Percentiles rank a stretch among this genome's conserved stretches.
phyloP scores from a whole-genome alignment of 257 asterid species.

The Capsicum chinense region DNA sequence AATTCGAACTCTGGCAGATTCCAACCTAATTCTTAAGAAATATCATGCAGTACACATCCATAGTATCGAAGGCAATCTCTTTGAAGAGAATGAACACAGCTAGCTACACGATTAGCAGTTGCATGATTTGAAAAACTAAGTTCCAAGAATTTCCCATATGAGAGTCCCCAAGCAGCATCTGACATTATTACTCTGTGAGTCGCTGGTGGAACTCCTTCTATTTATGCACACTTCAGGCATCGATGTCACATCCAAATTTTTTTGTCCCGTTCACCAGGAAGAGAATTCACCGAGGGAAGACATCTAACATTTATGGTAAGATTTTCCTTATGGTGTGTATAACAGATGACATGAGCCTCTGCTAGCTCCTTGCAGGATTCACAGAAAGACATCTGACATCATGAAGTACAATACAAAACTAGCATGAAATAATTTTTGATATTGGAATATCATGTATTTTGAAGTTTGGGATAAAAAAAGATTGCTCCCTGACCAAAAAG shows the following conservation, averaged over 20 bases:
- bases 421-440: constrained; percentile 13
- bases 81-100: constrained; percentile 95
- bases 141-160: constrained; percentile 95
- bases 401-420: constrained; percentile 32
- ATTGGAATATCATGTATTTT: background rate
- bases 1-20: background rate
- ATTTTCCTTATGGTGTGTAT: constrained; percentile 86
- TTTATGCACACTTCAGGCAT: constrained; percentile 73
- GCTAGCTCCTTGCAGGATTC: constrained; percentile 82
- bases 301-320: constrained; percentile 76
- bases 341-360: constrained; percentile 86
- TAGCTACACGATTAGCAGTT: constrained; percentile 91
- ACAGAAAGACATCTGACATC: constrained; percentile 67
- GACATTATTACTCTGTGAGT: constrained; percentile 85
- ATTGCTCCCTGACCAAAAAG: constrained; percentile 78
- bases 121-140: constrained; percentile 94
- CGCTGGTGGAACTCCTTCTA: constrained; percentile 88
- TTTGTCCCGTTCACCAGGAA: constrained; percentile 86
- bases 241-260: constrained; percentile 99
- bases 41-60: constrained; percentile 58
- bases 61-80: constrained; percentile 96
- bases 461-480: constrained; percentile 19
- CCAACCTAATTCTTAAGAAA: constrained; percentile 8
- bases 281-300: constrained; percentile 55
- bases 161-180: constrained; percentile 98